Conservation (phyloP, 164 flowering plant species). For the Stephania cephalantha region DNA sequence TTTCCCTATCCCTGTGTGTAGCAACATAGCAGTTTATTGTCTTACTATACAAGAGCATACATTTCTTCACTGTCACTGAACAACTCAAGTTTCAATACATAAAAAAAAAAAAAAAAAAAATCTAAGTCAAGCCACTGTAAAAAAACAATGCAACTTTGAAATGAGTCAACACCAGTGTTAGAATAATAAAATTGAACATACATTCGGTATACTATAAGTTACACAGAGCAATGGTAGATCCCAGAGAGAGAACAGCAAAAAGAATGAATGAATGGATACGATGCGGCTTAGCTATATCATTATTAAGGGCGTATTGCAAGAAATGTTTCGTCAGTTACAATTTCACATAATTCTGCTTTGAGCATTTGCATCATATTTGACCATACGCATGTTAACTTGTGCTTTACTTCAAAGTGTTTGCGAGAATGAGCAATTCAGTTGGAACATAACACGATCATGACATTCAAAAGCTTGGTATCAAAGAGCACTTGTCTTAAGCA, state of each 20-base stretch:
- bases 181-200: neutral
- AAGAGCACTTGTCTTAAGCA: constrained; percentile 1
- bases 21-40: too few relatives aligned
- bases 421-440: neutral
- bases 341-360: neutral
- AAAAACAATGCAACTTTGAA: neutral
- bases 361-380: neutral
- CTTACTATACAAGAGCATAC: too few relatives aligned
- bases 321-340: neutral
- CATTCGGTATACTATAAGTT: neutral
- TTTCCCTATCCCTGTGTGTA: too few relatives aligned
- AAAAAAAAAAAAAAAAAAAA: too few relatives aligned
- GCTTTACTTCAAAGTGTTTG: neutral
- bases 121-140: too few relatives aligned
- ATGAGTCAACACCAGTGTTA: neutral
- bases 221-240: neutral
- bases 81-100: too few relatives aligned
- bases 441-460: neutral
- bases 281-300: neutral
- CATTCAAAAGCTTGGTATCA: neutral
- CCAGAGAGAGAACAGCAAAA: neutral
- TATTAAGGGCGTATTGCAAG: neutral
- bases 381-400: neutral
- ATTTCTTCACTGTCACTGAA: too few relatives aligned
- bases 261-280: constrained; percentile 1